Conservation (phyloP, 108 stramenopile genomes). For the Seminavis robusta region DNA sequence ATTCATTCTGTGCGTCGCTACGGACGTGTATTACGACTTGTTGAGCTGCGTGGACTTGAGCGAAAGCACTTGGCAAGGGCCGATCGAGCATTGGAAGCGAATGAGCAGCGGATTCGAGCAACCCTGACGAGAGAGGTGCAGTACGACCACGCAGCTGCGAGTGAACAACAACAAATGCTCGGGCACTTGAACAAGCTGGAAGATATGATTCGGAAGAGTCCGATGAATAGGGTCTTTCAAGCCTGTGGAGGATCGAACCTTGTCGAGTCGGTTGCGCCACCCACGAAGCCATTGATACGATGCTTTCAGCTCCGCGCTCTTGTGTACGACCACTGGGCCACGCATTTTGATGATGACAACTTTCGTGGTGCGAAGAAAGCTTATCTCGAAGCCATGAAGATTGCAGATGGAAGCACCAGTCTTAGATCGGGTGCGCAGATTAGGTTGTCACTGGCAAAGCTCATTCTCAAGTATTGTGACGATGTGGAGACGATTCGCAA, state of each 20-base stretch:
- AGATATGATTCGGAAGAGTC: constrained; percentile 10
- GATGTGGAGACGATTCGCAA: not conserved
- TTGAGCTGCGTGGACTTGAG: constrained; percentile 23
- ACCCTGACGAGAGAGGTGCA: too few species aligned
- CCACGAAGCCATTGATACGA: constrained; percentile 4
- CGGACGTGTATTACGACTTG: constrained; percentile 24
- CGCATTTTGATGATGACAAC: not conserved
- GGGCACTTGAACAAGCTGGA: constrained; percentile 1
- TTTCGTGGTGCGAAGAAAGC: not conserved
- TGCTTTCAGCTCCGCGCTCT: constrained; percentile 8
- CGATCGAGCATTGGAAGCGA: too few species aligned
- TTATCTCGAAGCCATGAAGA: constrained; percentile 11
- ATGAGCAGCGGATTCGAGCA: too few species aligned
- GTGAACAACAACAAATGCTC: not conserved
- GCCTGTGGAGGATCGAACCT: constrained; percentile 22
- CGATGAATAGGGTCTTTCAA: constrained; percentile 33
- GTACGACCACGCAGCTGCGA: not conserved
- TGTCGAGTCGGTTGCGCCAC: constrained; percentile 8
- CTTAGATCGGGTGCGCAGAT: not conserved
- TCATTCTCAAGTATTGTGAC: too few species aligned
- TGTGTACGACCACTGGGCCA: constrained; percentile 6
- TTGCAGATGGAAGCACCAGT: constrained; percentile 13
- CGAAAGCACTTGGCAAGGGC: constrained; percentile 32
- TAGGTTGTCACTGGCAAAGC: not conserved
- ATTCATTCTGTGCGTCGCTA: constrained; percentile 34